Evolutionary conservation across 805 yeast species (phyloP), one percentile per base, ranked within the genome.

Genomic region (Sugiyamaella marilandica): DNA sequence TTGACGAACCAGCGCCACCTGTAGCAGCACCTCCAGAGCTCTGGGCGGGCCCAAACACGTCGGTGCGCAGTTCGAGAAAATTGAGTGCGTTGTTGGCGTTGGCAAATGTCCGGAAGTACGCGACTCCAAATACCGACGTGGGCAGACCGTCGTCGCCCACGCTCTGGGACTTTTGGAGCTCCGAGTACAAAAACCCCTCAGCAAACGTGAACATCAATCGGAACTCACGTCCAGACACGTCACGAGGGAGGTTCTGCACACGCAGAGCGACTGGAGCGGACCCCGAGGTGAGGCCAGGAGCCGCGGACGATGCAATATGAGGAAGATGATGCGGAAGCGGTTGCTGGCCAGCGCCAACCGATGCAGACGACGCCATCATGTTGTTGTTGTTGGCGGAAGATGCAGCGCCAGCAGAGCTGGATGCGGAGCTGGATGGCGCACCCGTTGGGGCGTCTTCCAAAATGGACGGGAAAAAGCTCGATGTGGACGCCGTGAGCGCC

Each of bases 171-270:
- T 62, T 60, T 41, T 57, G 60, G 24, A 71, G 50, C 45, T 72
- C 75, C 41, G 65, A 56, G 33, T 60, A 54, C 33, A 67, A 34
- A 50, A 64, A 71, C 37, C 70, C 75, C 3, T 65, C 63, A 13
- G 74, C 75, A 53, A 71, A 67, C 10, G 74, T 65, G 52, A 72
- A 72, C 49, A 72, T 55, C 34, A 70, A 59, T 13, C 64, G 63
- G 47, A 72, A 64, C 57, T 72, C 76, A 16, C 74, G 69, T 16
- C 57, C 54, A 14, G 72, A 59, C 41, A 71, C 48, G 49, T 72
- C 73, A 26, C 65, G 62, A 0, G 76, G 75, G 31, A 72, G 53
- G 51, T 70, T 68, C 33, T 59, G 57, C 29, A 70, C 59, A 13
- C 61, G 55, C 9, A 69, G 56, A 7, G 65, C 49, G 9, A 55